These are phyloP conservation scores for Mortierella sp. DNA, from an alignment of 371 early-diverging fungal species.

Conservation along the genomic window DNA sequence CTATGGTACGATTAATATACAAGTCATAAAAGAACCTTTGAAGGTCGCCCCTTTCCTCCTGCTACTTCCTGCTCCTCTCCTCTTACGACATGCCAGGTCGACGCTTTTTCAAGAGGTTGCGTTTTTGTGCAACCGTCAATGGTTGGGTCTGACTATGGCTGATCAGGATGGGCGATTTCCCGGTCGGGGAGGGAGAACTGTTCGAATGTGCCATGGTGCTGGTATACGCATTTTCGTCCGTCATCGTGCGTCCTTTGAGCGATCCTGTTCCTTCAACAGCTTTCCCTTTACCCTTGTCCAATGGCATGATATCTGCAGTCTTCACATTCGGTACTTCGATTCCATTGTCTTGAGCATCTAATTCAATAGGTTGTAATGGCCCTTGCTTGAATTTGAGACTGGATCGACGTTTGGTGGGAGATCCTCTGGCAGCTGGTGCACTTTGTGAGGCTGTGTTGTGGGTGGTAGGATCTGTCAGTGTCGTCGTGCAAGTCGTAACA, in stretches of 20 bases:
- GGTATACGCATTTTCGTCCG: constrained; percentile 7
- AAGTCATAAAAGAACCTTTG: too few species aligned
- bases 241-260: background rate
- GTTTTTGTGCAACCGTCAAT: constrained; percentile 23
- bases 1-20: too few species aligned
- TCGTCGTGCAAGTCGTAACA: too few species aligned
- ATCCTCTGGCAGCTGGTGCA: background rate
- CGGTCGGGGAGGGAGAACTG: too few species aligned
- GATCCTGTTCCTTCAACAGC: background rate
- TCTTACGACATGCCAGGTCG: too few species aligned
- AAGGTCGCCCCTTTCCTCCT: too few species aligned
- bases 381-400: background rate
- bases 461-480: too few species aligned
- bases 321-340: constrained; percentile 13
- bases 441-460: background rate
- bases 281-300: constrained; percentile 2
- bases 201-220: too few species aligned
- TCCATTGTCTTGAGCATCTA: background rate
- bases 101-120: constrained; percentile 24
- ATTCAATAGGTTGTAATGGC: background rate
- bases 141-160: background rate
- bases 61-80: too few species aligned
- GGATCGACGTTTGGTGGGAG: background rate
- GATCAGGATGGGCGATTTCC: too few species aligned
- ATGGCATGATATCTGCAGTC: background rate